phyloP scores from a whole-genome alignment of 2,329 filamentous ascomycete genomes.

The Stylonectria norvegica region DNA sequence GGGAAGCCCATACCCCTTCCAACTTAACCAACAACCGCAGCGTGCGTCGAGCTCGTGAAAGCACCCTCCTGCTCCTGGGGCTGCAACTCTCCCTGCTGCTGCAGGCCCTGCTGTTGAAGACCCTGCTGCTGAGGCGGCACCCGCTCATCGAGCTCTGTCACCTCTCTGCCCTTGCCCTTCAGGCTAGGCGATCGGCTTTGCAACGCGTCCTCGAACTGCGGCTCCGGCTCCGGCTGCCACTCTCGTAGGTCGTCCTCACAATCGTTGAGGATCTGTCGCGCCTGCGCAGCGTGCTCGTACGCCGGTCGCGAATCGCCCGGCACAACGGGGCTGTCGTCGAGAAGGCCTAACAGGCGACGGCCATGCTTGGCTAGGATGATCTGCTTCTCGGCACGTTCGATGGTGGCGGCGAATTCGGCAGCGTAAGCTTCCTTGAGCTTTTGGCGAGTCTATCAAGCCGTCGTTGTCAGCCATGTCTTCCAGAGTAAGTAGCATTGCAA shows the following conservation, averaged over 20 bases:
- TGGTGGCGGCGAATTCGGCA: conserved; percentile 80
- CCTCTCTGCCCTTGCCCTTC: conserved; percentile 28
- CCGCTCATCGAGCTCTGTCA: conserved; percentile 8
- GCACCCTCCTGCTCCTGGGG: too few relatives aligned
- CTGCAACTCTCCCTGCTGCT: neutral
- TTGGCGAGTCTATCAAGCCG: conserved; percentile 69
- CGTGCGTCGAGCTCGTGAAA: too few relatives aligned
- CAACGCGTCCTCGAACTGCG: conserved; percentile 21
- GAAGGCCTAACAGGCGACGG: conserved; percentile 74
- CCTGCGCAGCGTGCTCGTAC: conserved; percentile 64
- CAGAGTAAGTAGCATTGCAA: neutral
- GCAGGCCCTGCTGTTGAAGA: conserved; percentile 2
- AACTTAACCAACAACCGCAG: too few relatives aligned
- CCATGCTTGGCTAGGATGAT: conserved; percentile 90
- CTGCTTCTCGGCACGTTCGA: conserved; percentile 96
- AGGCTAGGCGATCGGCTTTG: conserved; percentile 23
- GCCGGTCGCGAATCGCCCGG: conserved; percentile 74
- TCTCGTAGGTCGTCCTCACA: conserved; percentile 82
- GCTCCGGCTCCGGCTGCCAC: conserved; percentile 58
- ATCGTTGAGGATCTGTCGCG: conserved; percentile 84
- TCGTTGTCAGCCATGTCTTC: conserved; percentile 12
- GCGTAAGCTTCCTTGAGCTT: conserved; percentile 96
- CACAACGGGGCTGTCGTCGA: conserved; percentile 87
- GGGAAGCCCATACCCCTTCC: too few relatives aligned
- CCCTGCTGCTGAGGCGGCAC: conserved; percentile 11